phyloP scores from a whole-genome alignment of 129 eudicot species.

The Mikania micrantha region DNA sequence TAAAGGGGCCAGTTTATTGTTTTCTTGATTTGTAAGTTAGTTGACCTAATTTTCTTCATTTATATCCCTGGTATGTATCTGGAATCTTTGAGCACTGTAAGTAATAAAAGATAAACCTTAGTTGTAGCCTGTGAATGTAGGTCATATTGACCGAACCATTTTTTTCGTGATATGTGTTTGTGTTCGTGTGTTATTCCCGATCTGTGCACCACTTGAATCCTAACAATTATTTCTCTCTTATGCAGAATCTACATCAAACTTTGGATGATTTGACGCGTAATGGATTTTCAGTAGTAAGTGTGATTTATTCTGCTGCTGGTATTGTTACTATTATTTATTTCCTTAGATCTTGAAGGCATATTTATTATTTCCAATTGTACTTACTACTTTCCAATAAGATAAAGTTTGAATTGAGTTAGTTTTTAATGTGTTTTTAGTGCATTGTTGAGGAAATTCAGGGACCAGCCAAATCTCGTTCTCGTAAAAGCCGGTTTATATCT shows the following conservation, averaged over 20 bases:
- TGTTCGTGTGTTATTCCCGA: too few relatives aligned
- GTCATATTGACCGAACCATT: too few relatives aligned
- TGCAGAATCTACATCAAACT: slow-evolving; percentile 93
- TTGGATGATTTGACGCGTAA: slow-evolving; percentile 95
- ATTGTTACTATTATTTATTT: not conserved
- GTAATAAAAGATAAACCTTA: too few relatives aligned
- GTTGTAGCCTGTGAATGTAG: too few relatives aligned
- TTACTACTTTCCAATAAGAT: not conserved
- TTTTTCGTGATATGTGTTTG: too few relatives aligned
- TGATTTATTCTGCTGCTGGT: slow-evolving; percentile 6
- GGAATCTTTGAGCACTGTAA: too few relatives aligned
- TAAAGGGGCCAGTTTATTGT: too few relatives aligned
- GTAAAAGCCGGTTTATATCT: slow-evolving; percentile 93
- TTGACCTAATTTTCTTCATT: too few relatives aligned
- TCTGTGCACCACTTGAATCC: too few relatives aligned
- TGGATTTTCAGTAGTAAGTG: slow-evolving; percentile 95
- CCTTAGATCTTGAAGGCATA: slow-evolving; percentile 4
- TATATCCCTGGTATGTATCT: too few relatives aligned
- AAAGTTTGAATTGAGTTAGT: not conserved
- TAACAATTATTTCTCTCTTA: not conserved
- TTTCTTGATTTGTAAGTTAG: too few relatives aligned
- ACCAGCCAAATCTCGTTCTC: slow-evolving; percentile 88
- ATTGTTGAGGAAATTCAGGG: slow-evolving; percentile 98
- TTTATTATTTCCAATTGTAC: not conserved
- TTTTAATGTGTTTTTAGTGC: slow-evolving; percentile 47